These are phyloP conservation scores for Ailanthus altissimus DNA, from an alignment of 345 rosid species.

Conservation along the genomic window DNA sequence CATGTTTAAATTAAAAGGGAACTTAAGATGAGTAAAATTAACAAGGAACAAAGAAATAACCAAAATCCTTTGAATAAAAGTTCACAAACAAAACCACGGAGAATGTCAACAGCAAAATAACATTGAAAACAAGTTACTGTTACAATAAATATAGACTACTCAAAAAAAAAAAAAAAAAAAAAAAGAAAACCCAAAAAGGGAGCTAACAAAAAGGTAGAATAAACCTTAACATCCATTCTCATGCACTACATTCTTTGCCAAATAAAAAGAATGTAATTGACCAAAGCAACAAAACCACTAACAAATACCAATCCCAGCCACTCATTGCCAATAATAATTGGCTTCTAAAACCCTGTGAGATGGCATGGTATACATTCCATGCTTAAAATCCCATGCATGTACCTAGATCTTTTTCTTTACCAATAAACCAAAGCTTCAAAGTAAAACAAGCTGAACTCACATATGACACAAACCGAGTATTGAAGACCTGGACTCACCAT, in stretches of 20 bases:
- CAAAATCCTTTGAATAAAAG: not conserved
- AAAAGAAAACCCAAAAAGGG: not conserved
- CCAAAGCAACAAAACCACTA: conserved; percentile 9
- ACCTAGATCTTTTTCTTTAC: conserved; percentile 10
- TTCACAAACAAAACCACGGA: not conserved
- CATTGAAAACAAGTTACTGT: not conserved
- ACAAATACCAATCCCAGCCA: not conserved
- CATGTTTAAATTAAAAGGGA: too few relatives aligned
- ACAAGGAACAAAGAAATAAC: not conserved
- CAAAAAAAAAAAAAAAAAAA: too few relatives aligned
- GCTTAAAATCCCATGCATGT: conserved; percentile 10
- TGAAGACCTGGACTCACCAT: not conserved
- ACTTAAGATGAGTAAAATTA: too few relatives aligned
- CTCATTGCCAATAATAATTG: conserved; percentile 13
- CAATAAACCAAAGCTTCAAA: conserved; percentile 21
- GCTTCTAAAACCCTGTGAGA: conserved; percentile 8
- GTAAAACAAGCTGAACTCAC: conserved; percentile 12
- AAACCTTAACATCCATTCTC: not conserved
- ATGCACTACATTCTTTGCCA: conserved; percentile 1
- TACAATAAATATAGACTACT: not conserved
- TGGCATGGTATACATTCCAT: conserved; percentile 10
- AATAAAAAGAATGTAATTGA: not conserved
- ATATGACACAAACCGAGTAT: conserved; percentile 5
- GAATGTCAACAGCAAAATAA: not conserved
- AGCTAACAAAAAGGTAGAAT: not conserved